Evolutionary conservation across 345 rosid species (phyloP).

Genomic region (Passiflora organensis): DNA sequence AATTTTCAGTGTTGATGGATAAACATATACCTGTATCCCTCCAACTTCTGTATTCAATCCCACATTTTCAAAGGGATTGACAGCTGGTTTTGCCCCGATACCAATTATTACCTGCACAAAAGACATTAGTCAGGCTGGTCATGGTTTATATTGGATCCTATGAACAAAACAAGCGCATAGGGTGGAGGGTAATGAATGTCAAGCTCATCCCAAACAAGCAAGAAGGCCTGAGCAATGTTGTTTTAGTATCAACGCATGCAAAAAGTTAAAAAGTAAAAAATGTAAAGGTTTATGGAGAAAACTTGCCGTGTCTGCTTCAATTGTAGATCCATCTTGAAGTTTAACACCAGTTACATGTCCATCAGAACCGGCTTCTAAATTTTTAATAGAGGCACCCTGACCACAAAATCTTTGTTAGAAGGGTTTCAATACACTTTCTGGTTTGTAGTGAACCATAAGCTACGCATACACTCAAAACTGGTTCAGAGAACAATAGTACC

Average conservation of each 20-base stretch:
- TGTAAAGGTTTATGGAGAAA: constrained; percentile 8
- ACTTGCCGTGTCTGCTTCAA: constrained; percentile 76
- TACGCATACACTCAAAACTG: neutral
- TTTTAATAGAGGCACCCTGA: constrained; percentile 73
- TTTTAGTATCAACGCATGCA: too few species aligned
- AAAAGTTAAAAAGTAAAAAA: neutral
- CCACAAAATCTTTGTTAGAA: constrained; percentile 19
- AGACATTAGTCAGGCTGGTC: neutral
- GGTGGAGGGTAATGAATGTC: neutral
- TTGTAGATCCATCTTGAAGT: constrained; percentile 77
- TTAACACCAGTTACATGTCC: constrained; percentile 67
- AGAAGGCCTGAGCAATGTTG: neutral
- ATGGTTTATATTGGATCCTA: too few species aligned
- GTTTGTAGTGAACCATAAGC: too few species aligned
- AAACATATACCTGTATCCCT: constrained; percentile 63
- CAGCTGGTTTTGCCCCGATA: constrained; percentile 88
- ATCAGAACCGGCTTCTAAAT: constrained; percentile 71
- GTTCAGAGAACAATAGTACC: constrained; percentile 29
- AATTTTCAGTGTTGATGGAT: constrained; percentile 3
- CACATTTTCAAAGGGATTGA: constrained; percentile 64
- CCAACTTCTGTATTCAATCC: constrained; percentile 62
- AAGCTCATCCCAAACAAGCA: neutral
- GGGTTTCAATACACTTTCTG: neutral
- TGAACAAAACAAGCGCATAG: neutral
- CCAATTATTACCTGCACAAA: constrained; percentile 65